phyloP scores from a whole-genome alignment of 176 grass and related monocot species.

The maize (Zea mays) region DNA sequence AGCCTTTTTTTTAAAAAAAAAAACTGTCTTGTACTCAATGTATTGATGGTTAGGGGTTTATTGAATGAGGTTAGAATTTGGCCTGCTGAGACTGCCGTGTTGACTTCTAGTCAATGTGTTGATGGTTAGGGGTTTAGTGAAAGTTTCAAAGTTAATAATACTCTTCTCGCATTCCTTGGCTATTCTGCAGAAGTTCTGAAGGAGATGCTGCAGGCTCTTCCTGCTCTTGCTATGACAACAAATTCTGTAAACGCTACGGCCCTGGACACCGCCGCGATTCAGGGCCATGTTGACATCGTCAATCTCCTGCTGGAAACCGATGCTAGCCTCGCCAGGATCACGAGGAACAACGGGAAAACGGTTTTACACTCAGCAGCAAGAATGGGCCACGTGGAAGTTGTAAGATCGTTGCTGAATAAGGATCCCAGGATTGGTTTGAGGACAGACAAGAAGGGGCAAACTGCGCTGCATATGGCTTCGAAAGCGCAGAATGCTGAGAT shows the following conservation, averaged over 20 bases:
- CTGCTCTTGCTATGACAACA: constrained; percentile 87
- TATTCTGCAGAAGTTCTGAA: constrained; percentile 70
- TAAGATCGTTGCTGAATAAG: constrained; percentile 70
- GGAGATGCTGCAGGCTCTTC: constrained; percentile 68
- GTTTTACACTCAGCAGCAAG: constrained; percentile 86
- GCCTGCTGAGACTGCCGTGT: not conserved
- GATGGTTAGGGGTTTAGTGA: not conserved
- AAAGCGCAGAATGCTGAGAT: constrained; percentile 84
- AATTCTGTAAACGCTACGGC: constrained; percentile 85
- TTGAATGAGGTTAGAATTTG: constrained; percentile 1
- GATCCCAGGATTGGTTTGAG: constrained; percentile 73
- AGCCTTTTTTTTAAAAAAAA: not conserved
- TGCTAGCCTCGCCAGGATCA: constrained; percentile 76
- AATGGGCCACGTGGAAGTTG: constrained; percentile 79
- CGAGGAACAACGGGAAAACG: constrained; percentile 87
- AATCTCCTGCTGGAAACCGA: constrained; percentile 89
- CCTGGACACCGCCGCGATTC: constrained; percentile 77
- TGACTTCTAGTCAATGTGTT: not conserved
- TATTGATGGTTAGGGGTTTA: constrained; percentile 27
- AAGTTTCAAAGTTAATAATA: constrained; percentile 1
- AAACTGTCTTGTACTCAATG: constrained; percentile 16
- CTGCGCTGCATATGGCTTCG: constrained; percentile 83
- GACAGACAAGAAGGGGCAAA: constrained; percentile 92
- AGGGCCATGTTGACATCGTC: constrained; percentile 72
- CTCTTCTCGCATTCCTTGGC: constrained; percentile 11